Evolutionary conservation across 805 yeast species (phyloP), one percentile per base, ranked within the genome.

Genomic region (Danielozyma ontarioensis): DNA sequence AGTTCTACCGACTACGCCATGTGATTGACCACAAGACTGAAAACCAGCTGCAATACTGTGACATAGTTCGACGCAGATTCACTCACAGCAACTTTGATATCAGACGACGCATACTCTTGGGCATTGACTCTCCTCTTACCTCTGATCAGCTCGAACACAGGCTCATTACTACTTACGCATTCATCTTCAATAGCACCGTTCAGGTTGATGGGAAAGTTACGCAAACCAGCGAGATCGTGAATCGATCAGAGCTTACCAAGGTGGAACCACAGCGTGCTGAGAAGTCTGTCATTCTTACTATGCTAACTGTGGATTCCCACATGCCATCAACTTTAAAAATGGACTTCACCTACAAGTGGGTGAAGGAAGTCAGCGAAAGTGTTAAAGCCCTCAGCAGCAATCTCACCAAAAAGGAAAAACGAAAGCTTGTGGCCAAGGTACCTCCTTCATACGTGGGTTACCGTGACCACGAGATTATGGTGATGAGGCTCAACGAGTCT

Each of bases 101-200:
- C 11, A 41, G 50, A 13, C 41, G 50, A 13, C 17, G 15, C 4
- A 23, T 18, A 13, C 5, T 45, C 5, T 29, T 45, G 3, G 40
- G 33, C 3, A 8, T 35, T 3, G 25, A 27, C 3, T 29, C 18
- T 3, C 29, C 37, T 7, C 13, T 45, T 8, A 28, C 32, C 17
- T 35, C 35, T 19, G 33, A 24, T 13, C 17, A 28, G 5, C 15
- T 36, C 25, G 34, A 34, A 2, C 7, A 10, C 8, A 26, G 50
- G 6, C 34, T 44, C n/a, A 42, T 41, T 26, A 44, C 42, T 23
- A 44, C 50, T 6, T 36, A 35, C 27, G 46, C 45, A 17, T 44
- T 45, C 31, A 33, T 45, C 8, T 44, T 42, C 40, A 45, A 45
- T 28, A 41, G 42, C 11, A 33, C 46, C 13, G 40, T 44, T 24